A percentile compares a stretch with the other conserved stretches of the same genome.
Conservation (phyloP, 208 protist genomes). For the Trichomonas vaginalis region DNA sequence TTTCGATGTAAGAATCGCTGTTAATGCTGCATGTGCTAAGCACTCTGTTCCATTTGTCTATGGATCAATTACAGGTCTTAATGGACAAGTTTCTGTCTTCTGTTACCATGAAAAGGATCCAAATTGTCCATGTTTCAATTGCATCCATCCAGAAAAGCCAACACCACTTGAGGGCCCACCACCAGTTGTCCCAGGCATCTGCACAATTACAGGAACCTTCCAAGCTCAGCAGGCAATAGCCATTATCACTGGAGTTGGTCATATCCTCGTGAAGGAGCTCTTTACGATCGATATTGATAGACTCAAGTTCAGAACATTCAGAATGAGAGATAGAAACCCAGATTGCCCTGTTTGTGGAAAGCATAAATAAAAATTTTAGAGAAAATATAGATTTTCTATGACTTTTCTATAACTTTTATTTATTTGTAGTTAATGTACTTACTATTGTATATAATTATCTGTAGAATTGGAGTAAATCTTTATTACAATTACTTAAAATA, state of each 20-base stretch:
- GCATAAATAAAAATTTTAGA: background rate
- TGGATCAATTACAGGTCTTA: background rate
- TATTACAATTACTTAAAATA: no score
- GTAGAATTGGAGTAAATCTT: no score
- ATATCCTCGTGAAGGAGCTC: background rate
- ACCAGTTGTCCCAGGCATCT: background rate
- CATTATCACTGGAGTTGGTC: background rate
- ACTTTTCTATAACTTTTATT: no score
- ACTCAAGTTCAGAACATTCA: background rate
- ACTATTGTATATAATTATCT: no score
- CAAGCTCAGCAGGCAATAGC: constrained; percentile 3
- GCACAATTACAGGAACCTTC: background rate
- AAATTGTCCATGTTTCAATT: background rate
- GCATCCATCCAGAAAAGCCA: background rate
- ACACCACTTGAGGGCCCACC: background rate
- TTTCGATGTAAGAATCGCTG: background rate
- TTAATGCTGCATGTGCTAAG: background rate
- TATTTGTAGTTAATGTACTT: no score
- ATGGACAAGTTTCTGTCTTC: constrained; percentile 10
- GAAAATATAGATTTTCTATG: no score
- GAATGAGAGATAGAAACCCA: background rate
- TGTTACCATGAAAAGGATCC: background rate
- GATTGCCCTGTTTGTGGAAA: background rate
- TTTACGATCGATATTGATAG: background rate
- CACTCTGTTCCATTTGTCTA: background rate